phyloP scores from a whole-genome alignment of 1,284 basidiomycete genomes.

The Fistulinella cinereoalba region DNA sequence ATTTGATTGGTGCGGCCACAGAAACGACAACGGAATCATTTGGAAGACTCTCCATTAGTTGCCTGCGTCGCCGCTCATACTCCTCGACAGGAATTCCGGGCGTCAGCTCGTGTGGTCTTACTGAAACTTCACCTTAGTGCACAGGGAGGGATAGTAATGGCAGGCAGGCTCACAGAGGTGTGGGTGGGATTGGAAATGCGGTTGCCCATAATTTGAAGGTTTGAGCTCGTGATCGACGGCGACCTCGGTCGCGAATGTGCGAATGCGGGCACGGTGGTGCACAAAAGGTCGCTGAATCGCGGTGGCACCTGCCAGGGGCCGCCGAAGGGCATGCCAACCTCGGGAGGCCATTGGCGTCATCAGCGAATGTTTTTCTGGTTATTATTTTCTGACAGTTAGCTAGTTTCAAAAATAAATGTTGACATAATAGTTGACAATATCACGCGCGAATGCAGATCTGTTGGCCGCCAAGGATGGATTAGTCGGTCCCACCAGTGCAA shows the following conservation, averaged over 20 bases:
- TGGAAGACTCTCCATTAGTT: constrained; percentile 77
- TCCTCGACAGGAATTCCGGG: constrained; percentile 82
- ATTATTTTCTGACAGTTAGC: constrained; percentile 1
- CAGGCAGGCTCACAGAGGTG: constrained; percentile 60
- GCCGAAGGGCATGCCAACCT: constrained; percentile 15
- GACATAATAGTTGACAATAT: constrained; percentile 13
- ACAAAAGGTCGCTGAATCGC: background rate
- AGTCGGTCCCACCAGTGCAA: background rate
- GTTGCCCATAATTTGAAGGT: constrained; percentile 75
- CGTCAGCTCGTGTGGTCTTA: constrained; percentile 70
- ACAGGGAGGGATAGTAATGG: constrained; percentile 1
- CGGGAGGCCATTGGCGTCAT: constrained; percentile 21
- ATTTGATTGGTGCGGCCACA: constrained; percentile 79
- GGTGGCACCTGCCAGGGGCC: background rate
- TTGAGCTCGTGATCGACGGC: constrained; percentile 39
- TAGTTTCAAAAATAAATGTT: constrained; percentile 6
- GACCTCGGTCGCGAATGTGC: constrained; percentile 39
- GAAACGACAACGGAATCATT: constrained; percentile 78
- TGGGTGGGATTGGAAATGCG: constrained; percentile 72
- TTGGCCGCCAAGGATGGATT: background rate
- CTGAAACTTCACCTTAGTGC: constrained; percentile 24
- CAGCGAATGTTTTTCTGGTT: constrained; percentile 5
- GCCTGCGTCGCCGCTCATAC: constrained; percentile 75
- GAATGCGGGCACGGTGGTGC: constrained; percentile 8
- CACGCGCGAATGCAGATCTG: constrained; percentile 17